Evolutionary conservation across 768 basidiomycete genomes (phyloP).

Genomic region (Obba rivulosa): DNA sequence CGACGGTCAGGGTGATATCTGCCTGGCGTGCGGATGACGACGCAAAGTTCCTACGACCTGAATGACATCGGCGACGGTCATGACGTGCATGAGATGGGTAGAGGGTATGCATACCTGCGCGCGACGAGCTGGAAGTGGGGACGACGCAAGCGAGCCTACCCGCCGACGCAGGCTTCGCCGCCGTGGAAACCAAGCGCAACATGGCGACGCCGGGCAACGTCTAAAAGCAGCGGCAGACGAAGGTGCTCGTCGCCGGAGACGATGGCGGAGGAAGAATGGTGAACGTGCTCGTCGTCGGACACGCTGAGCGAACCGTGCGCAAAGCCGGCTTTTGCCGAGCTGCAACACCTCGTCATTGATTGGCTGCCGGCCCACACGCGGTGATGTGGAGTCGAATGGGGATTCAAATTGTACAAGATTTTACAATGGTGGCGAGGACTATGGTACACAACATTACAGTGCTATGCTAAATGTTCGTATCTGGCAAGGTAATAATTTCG

Average conservation of each 20-base stretch:
- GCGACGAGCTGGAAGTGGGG: conserved; percentile 32
- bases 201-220: conserved; percentile 29
- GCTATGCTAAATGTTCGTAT: neutral
- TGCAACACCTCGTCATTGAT: conserved; percentile 9
- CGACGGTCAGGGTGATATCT: conserved; percentile 89
- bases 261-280: conserved; percentile 12
- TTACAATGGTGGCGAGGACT: too few relatives aligned
- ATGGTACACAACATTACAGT: too few relatives aligned
- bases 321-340: conserved; percentile 19
- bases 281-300: conserved; percentile 17
- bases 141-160: conserved; percentile 66
- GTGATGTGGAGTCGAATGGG: too few relatives aligned
- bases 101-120: conserved; percentile 22
- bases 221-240: conserved; percentile 2
- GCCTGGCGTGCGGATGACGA: conserved; percentile 63
- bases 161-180: conserved; percentile 47
- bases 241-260: conserved; percentile 16
- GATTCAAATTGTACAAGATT: too few relatives aligned
- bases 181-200: conserved; percentile 68
- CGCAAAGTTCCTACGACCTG: conserved; percentile 58
- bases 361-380: conserved; percentile 1
- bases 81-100: conserved; percentile 3
- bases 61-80: neutral
- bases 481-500: neutral
- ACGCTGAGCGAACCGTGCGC: conserved; percentile 10